phyloP scores from a whole-genome alignment of 441 rosid genomes.

The Isatis lusitanica region DNA sequence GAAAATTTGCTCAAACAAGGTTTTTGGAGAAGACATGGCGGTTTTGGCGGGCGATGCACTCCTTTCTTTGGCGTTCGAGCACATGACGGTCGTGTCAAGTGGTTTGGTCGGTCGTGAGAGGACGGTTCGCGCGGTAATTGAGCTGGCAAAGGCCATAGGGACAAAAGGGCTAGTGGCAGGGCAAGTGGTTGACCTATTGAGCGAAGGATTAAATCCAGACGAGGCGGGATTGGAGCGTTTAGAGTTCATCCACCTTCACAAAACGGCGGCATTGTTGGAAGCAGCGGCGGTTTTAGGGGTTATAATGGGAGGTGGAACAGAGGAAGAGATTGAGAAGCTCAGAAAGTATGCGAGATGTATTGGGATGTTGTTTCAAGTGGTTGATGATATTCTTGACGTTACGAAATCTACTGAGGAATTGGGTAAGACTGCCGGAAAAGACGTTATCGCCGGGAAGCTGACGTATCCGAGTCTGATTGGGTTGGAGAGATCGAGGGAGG shows the following conservation, averaged over 20 bases:
- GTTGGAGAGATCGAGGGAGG: constrained; percentile 33
- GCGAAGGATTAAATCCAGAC: constrained; percentile 33
- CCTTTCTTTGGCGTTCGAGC: constrained; percentile 47
- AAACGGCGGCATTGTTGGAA: constrained; percentile 48
- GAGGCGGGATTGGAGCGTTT: constrained; percentile 32
- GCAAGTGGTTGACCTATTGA: constrained; percentile 41
- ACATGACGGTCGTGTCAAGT: constrained; percentile 28
- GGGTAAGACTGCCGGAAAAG: constrained; percentile 50
- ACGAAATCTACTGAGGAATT: constrained; percentile 38
- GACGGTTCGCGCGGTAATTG: constrained; percentile 33
- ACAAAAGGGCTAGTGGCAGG: constrained; percentile 45
- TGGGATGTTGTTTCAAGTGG: constrained; percentile 49
- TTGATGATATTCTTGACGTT: constrained; percentile 52
- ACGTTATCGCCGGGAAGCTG: constrained; percentile 37
- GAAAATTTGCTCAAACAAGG: constrained; percentile 11
- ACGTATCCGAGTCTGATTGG: constrained; percentile 54
- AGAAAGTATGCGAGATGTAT: constrained; percentile 45
- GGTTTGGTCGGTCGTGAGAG: constrained; percentile 28
- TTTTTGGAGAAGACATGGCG: constrained; percentile 46
- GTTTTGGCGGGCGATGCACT: constrained; percentile 54
- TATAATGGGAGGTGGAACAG: constrained; percentile 46
- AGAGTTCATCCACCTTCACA: constrained; percentile 51
- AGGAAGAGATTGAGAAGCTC: constrained; percentile 38
- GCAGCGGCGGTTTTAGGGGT: constrained; percentile 48
- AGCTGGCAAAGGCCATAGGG: constrained; percentile 44